Evolutionary conservation across 495 filamentous ascomycete genomes (phyloP).

Genomic region (Sordaria brevicollis): DNA sequence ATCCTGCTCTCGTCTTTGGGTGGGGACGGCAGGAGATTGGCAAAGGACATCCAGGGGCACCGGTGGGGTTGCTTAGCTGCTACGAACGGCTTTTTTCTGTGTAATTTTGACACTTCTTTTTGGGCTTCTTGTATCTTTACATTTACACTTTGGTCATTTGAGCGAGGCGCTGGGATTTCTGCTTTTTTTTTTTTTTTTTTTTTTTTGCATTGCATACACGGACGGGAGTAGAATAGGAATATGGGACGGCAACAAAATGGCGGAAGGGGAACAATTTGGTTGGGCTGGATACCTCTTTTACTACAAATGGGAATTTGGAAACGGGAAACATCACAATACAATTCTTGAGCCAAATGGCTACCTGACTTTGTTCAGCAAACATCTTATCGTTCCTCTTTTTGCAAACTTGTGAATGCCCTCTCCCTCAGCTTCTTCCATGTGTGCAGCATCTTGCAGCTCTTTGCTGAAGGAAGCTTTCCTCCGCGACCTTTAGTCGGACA

Average conservation of each 20-base stretch:
- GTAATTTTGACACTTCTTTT: background rate
- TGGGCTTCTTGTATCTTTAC: background rate
- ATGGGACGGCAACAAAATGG: background rate
- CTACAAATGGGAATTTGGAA: background rate
- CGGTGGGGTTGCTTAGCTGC: background rate
- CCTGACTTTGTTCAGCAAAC: background rate
- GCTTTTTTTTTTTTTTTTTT: no score
- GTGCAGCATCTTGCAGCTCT: background rate
- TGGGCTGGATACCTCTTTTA: background rate
- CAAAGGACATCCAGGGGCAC: background rate
- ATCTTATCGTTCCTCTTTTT: background rate
- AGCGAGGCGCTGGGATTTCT: background rate
- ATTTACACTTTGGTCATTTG: background rate
- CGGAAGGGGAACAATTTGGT: background rate
- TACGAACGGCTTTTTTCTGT: background rate
- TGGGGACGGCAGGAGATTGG: background rate
- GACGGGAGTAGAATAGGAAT: background rate
- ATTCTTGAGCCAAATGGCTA: background rate
- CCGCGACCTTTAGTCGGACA: no score
- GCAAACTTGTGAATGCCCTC: background rate
- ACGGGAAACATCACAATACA: background rate
- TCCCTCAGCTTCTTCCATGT: background rate
- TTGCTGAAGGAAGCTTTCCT: no score
- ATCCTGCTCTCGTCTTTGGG: background rate
- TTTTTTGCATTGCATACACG: background rate